Conservation (phyloP, 352 stramenopile species). For the Peronospora destructor region DNA sequence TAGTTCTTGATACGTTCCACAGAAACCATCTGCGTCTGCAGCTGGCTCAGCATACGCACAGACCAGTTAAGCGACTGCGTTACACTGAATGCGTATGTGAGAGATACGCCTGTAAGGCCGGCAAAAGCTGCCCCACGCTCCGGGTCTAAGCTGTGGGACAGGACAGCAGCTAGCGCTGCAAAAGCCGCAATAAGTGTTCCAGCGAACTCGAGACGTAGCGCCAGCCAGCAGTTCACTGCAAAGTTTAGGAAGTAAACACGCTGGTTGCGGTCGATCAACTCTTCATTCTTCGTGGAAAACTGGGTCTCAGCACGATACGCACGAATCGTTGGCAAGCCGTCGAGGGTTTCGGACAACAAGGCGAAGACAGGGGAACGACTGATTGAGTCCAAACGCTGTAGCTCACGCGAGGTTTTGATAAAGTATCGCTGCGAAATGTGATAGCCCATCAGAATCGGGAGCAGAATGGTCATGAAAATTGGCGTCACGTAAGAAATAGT, state of each 20-base stretch:
- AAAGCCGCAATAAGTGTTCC: conserved; percentile 56
- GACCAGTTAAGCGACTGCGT: conserved; percentile 76
- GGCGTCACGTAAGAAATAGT: conserved; percentile 71
- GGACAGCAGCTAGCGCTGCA: conserved; percentile 45
- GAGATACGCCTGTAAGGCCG: conserved; percentile 55
- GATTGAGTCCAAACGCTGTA: conserved; percentile 95
- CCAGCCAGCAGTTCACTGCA: conserved; percentile 68
- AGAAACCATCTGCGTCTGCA: conserved; percentile 76
- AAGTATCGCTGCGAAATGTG: conserved; percentile 89
- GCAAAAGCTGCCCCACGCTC: conserved; percentile 40
- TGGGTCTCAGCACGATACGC: conserved; percentile 51
- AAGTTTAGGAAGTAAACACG: conserved; percentile 73
- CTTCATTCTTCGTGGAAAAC: conserved; percentile 48
- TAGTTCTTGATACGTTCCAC: conserved; percentile 75
- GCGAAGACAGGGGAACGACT: conserved; percentile 92
- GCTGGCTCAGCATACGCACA: conserved; percentile 63
- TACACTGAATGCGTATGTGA: conserved; percentile 76
- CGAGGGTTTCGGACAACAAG: conserved; percentile 91
- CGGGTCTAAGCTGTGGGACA: conserved; percentile 40
- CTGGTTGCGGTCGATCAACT: conserved; percentile 58
- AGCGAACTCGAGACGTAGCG: conserved; percentile 65
- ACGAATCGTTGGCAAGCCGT: conserved; percentile 92
- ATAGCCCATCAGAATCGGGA: conserved; percentile 63
- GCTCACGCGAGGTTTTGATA: conserved; percentile 85
- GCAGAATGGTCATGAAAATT: conserved; percentile 60